phyloP scores from a whole-genome alignment of 257 asterid species.

The Penstemon davidsonii region DNA sequence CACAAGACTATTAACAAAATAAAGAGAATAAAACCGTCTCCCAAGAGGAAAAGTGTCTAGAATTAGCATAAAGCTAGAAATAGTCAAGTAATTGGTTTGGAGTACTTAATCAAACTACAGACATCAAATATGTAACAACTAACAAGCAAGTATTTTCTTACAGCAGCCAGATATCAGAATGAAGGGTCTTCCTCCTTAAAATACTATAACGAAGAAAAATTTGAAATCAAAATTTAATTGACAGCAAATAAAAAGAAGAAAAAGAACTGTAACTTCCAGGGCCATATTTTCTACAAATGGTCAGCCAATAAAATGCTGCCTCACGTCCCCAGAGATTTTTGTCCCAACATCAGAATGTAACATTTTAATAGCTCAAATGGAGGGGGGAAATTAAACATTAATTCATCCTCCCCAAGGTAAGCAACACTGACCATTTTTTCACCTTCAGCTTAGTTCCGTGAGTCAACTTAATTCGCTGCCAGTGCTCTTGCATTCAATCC shows the following conservation, averaged over 20 bases:
- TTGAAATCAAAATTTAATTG: neutral
- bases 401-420: conserved; percentile 31
- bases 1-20: neutral
- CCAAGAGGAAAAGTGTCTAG: neutral
- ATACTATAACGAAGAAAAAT: neutral
- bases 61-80: neutral
- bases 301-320: conserved; percentile 23
- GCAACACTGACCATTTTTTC: conserved; percentile 30
- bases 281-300: conserved; percentile 29
- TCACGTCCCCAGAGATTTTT: conserved; percentile 26
- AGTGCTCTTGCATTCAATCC: conserved; percentile 29
- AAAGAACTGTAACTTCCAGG: neutral
- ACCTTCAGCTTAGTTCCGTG: conserved; percentile 24
- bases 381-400: conserved; percentile 22
- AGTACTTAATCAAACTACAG: neutral
- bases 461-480: conserved; percentile 24
- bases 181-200: neutral
- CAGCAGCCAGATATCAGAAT: neutral
- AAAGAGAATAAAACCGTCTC: neutral
- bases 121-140: conserved; percentile 1
- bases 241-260: neutral
- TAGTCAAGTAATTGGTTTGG: neutral
- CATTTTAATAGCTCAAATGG: conserved; percentile 24
- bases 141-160: conserved; percentile 2
- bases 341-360: conserved; percentile 22